Base-by-base conservation (phyloP, 257 asterid genomes). In the Henckelia pumila region DNA sequence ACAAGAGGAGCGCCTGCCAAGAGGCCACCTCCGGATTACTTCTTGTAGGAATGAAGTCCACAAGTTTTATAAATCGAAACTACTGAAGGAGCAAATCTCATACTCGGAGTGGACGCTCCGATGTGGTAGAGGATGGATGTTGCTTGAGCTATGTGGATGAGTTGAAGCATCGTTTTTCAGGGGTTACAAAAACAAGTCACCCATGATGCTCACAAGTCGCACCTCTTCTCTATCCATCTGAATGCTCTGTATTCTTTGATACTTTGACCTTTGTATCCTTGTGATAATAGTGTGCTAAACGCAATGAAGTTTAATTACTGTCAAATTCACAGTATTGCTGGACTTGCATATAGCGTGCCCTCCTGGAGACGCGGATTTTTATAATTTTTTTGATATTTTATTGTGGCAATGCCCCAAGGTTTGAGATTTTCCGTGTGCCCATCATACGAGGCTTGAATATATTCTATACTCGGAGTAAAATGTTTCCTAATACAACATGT, bases 21-120 rank as follows among this genome's bases (percentile, higher is more conserved):
- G 72, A 93, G 78, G 73, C 89, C 96, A 30, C 95, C 95, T 29
- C 97, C 97, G 2, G 97, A 93, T 79, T 93, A 90, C 85, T 93
- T 93, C 86, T 83, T 93, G 50, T 93, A 81, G 80, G 62, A 37
- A 23, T n/a, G 67, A 25, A 19, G 8, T 19, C 24, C 19, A 52
- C 63, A 49, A 63, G 40, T 11, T 71, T 64, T 76, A 59, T 61
- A 32, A 17, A 59, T 50, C 55, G 5, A 17, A 33, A 37, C 52
- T 56, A 35, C 61, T 24, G 49, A 64, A 56, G 52, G 63, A 35
- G 30, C 50, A 69, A 69, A 57, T 60, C 55, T 53, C 65, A 19
- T 66, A 59, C 63, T 65, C 56, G 66, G 40, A 58, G 73, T 71
- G 47, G 62, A 49, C 58, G 61, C 8, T 56, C 64, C 66, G 44